Conservation (phyloP, 2,329 filamentous ascomycete species). For the Pyricularia pennisetigena region DNA sequence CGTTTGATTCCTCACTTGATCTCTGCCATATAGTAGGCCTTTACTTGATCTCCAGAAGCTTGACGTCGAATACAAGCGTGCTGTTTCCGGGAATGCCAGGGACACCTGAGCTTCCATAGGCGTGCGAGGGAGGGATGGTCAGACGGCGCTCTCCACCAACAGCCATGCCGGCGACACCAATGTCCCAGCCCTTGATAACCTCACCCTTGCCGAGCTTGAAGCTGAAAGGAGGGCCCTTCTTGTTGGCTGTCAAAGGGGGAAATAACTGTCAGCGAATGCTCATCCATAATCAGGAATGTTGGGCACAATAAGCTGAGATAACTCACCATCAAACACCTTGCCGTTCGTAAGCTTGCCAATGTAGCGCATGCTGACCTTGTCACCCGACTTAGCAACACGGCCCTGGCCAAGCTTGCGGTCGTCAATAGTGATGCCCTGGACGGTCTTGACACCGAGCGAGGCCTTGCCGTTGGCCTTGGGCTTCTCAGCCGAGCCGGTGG, state of each 20-base stretch:
- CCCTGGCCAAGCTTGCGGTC: slow-evolving; percentile 90
- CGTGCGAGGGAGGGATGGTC: slow-evolving; percentile 76
- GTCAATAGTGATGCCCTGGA: slow-evolving; percentile 86
- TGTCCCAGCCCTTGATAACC: slow-evolving; percentile 98
- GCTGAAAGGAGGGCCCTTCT: slow-evolving; percentile 94
- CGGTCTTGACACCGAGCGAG: slow-evolving; percentile 60
- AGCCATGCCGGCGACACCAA: slow-evolving; percentile 86
- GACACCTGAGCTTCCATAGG: slow-evolving; percentile 76
- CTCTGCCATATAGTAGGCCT: slow-evolving; percentile 7
- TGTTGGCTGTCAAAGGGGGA: slow-evolving; percentile 59
- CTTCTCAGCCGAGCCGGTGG: slow-evolving; percentile 57
- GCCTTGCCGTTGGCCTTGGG: slow-evolving; percentile 32
- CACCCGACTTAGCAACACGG: slow-evolving; percentile 77
- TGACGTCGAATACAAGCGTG: slow-evolving; percentile 84
- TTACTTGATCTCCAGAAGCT: slow-evolving; percentile 77
- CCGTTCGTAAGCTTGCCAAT: slow-evolving; percentile 94
- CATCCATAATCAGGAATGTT: background rate
- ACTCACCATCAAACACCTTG: slow-evolving; percentile 88
- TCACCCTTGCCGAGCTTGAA: slow-evolving; percentile 93
- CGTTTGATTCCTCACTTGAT: background rate
- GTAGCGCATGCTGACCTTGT: slow-evolving; percentile 89
- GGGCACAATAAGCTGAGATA: background rate
- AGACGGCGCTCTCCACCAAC: slow-evolving; percentile 90
- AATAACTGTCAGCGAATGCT: background rate
- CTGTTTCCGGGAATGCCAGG: slow-evolving; percentile 89